These are phyloP conservation scores for Leccinum uliginosum DNA, from an alignment of 768 basidiomycete species.

Conservation along the genomic window DNA sequence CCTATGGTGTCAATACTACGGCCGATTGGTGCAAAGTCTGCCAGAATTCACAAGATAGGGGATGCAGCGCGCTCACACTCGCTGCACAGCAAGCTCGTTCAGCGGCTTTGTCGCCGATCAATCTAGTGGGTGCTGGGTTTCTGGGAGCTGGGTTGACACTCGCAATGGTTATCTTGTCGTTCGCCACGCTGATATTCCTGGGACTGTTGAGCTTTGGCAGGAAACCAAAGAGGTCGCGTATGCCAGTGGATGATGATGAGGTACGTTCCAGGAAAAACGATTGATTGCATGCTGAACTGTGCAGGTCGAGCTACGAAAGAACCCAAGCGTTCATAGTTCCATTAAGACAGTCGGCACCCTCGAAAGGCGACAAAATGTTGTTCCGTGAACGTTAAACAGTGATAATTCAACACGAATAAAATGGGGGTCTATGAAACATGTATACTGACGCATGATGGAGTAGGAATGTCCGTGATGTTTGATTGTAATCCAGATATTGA, in stretches of 20 bases:
- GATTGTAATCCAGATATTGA: conserved; percentile 17
- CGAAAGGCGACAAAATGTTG: neutral
- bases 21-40: conserved; percentile 58
- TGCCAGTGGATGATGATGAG: conserved; percentile 6
- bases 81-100: conserved; percentile 24
- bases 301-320: conserved; percentile 23
- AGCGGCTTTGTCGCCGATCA: conserved; percentile 38
- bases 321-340: conserved; percentile 10
- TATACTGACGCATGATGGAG: conserved; percentile 14
- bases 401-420: neutral
- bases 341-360: neutral
- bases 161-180: conserved; percentile 36
- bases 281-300: conserved; percentile 1
- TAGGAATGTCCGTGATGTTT: conserved; percentile 16
- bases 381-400: conserved; percentile 2
- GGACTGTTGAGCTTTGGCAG: conserved; percentile 33
- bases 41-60: conserved; percentile 51
- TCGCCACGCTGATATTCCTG: conserved; percentile 37
- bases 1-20: conserved; percentile 47
- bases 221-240: conserved; percentile 3
- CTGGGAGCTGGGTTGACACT: conserved; percentile 57
- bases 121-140: conserved; percentile 61
- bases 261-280: conserved; percentile 12
- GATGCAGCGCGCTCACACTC: conserved; percentile 46
- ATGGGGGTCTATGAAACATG: conserved; percentile 13